Percentiles rank a stretch among this genome's conserved stretches.
Conservation (phyloP, 1,284 basidiomycete species). For the Cutaneotrichosporon cavernicola region DNA sequence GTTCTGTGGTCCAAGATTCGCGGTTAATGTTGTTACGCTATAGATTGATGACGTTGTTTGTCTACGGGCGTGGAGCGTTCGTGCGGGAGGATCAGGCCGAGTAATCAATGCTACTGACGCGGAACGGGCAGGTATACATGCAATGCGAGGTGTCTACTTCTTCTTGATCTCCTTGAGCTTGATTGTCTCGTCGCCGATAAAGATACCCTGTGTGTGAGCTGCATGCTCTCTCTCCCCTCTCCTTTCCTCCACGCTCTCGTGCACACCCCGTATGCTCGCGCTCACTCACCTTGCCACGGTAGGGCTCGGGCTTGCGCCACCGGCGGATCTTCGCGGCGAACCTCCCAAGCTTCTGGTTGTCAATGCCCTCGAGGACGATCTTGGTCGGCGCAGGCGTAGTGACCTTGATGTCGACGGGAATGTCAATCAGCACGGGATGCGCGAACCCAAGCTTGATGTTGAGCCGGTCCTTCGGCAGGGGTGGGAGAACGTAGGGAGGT, state of each 20-base stretch:
- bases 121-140: constrained; percentile 29
- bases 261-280: not conserved
- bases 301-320: constrained; percentile 90
- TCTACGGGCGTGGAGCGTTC: not conserved
- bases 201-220: constrained; percentile 67
- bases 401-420: constrained; percentile 75
- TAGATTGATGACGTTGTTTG: constrained; percentile 2
- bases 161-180: constrained; percentile 90
- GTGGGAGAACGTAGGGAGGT: constrained; percentile 26
- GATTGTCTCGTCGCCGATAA: constrained; percentile 84
- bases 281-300: constrained; percentile 86
- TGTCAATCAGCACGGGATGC: constrained; percentile 77
- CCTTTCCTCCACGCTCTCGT: not conserved
- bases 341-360: constrained; percentile 67
- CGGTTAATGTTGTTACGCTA: constrained; percentile 13
- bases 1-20: constrained; percentile 53
- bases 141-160: constrained; percentile 63
- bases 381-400: constrained; percentile 56
- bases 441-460: constrained; percentile 90
- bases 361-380: constrained; percentile 57
- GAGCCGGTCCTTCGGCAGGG: constrained; percentile 53
- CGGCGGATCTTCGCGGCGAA: constrained; percentile 83
- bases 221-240: not conserved
- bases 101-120: not conserved
- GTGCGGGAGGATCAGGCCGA: not conserved